phyloP scores from a whole-genome alignment of 73 alveolate species.

The Tetrahymena malaccensis region DNA sequence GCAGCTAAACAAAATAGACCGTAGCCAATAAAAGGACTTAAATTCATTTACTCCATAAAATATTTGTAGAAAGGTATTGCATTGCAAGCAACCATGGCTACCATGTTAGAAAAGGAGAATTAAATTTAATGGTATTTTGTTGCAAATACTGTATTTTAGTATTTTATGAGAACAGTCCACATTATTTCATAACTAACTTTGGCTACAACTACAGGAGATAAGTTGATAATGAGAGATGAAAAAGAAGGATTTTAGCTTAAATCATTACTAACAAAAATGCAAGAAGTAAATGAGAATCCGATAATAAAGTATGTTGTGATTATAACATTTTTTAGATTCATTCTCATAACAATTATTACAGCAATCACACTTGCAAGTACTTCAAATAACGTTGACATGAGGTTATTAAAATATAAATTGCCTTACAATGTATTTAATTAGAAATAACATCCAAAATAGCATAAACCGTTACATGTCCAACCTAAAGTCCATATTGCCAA shows the following conservation, averaged over 20 bases:
- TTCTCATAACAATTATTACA: not conserved
- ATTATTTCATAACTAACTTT: not conserved
- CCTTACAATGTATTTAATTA: not conserved
- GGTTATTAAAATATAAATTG: not conserved
- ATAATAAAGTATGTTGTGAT: not conserved
- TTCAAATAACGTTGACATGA: not conserved
- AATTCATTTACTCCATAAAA: not conserved
- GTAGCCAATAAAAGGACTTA: not conserved
- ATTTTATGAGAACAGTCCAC: not conserved
- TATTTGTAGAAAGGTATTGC: not conserved
- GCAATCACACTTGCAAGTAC: not conserved
- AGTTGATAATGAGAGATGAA: not conserved
- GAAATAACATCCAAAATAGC: not conserved
- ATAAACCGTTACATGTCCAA: not conserved
- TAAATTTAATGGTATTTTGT: not conserved
- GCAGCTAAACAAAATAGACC: not conserved
- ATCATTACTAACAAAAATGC: not conserved
- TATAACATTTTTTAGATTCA: not conserved
- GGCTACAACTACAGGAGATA: not conserved
- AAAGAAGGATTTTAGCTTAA: not conserved
- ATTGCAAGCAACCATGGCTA: not conserved
- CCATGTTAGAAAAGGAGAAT: not conserved
- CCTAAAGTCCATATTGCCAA: not conserved
- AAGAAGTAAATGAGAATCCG: not conserved
- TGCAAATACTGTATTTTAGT: not conserved